Evolutionary conservation across 1,284 basidiomycete species (phyloP), one percentile per base, ranked within the genome.

Genomic region (Boletus semigastroideus): DNA sequence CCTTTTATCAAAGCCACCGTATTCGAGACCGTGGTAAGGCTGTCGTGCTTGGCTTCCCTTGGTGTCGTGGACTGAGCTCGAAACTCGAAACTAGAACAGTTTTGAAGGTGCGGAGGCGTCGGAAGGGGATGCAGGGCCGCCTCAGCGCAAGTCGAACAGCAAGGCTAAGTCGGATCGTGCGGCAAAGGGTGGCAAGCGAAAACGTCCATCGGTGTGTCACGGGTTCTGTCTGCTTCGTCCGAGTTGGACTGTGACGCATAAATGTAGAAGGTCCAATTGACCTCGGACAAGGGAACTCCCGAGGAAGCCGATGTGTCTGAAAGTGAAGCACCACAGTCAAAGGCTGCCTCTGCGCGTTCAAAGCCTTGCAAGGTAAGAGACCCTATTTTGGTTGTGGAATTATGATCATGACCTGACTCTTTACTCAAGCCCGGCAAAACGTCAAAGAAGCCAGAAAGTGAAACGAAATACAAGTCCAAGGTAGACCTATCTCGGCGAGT

Each of bases 1-100:
- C 52, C 59, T 19, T 61, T 70, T 6, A 64, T 86, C 34, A 80
- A 77, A 52, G 54, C 58, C 3, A 70, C 72, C 5, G 74, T 78
- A 13, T 59, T 62, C 25, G 65, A 62, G n/a, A 74, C 73, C 19
- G 51, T 78, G 56, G 79, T 80, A 53, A 58, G 61, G 13, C n/a
- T n/a, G 33, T 8, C 34, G 14, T 7, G n/a, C 19, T 11, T 13
- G 10, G 9, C 13, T 4, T 12, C 28, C 20, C n/a, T 34, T 12
- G 20, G 34, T 27, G 17, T 41, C 38, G 11, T 36, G n/a, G 41
- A 27, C 49, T 52, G 49, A 46, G 9, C 4, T 37, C 13, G 30
- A n/a, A n/a, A n/a, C n/a, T n/a, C n/a, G n/a, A n/a, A 14, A 47
- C 25, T 27, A 64, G 63, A 40, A 28, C 16, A 39, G 38, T 19